Conservation (phyloP, 768 basidiomycete genomes). For the Pisolithus marmoratus region DNA sequence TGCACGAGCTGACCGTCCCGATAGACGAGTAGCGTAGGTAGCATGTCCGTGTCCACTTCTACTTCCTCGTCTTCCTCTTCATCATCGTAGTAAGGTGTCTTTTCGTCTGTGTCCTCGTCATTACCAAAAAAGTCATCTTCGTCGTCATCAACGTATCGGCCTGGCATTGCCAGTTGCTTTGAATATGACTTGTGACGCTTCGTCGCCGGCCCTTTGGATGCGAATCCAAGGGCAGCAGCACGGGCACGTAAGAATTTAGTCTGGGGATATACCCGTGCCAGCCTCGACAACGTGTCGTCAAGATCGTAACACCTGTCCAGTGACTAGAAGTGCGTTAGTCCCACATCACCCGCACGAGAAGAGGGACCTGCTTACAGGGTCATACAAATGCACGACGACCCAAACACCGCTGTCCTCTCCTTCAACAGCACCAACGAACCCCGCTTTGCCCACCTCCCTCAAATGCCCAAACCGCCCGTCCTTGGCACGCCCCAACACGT, state of each 20-base stretch:
- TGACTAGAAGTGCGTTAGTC: constrained; percentile 40
- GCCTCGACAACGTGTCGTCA: constrained; percentile 59
- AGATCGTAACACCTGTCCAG: constrained; percentile 68
- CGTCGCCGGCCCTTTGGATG: constrained; percentile 31
- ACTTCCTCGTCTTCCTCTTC: constrained; percentile 48
- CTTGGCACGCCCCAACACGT: too few relatives aligned
- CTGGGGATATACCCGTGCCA: constrained; percentile 64
- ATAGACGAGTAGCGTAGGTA: constrained; percentile 76
- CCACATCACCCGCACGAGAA: neutral
- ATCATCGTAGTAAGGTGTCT: constrained; percentile 30
- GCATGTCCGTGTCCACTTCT: constrained; percentile 70
- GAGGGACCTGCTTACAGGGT: constrained; percentile 49
- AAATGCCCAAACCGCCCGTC: too few relatives aligned
- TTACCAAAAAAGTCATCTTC: constrained; percentile 43
- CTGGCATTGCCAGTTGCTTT: constrained; percentile 14
- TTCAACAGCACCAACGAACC: constrained; percentile 73
- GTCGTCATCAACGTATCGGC: constrained; percentile 33
- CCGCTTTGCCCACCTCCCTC: constrained; percentile 27
- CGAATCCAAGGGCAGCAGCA: constrained; percentile 73
- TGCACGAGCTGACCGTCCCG: constrained; percentile 78
- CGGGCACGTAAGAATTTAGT: constrained; percentile 81
- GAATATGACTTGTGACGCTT: constrained; percentile 4
- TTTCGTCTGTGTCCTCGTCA: constrained; percentile 30
- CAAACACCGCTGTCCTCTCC: constrained; percentile 61
- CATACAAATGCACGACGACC: constrained; percentile 85